Base-by-base conservation (phyloP, 352 stramenopile genomes). In the Albugo candida region DNA sequence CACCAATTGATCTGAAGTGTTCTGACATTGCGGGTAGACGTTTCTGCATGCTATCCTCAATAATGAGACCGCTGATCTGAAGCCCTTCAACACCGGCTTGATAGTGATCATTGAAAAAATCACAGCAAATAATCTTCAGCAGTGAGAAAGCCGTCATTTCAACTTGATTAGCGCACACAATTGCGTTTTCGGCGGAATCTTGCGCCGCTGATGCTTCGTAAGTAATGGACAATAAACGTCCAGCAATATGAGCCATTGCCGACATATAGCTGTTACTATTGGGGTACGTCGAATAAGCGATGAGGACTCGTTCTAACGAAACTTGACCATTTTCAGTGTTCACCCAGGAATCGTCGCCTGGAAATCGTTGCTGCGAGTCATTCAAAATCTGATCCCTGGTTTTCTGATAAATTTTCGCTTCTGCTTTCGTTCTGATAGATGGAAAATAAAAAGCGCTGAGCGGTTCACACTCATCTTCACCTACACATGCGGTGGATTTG, bases 211-310 rank as follows among this genome's bases (percentile, higher is more conserved):
- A 31, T 31, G 3, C 24, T 31, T 31, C 24, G 8, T 31, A 31
- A 31, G 24, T 31, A 19, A 17, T 36, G n/a, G 31, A 13, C 35
- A 93, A 47, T 35, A 91, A 40, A 14, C 81, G 61, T 0, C 67
- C 81, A 11, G 76, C 76, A 18, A 94, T 67, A 47, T 92, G 93
- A 40, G 83, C 93, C 78, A 94, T 92, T 17, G 72, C 83, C 56
- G 93, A 81, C 41, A 79, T 92, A 54, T 94, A 94, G 12, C 82
- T 82, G 10, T 94, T 60, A n/a, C 46, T 48, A 19, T 65, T 51
- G 48, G 92, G 87, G 49, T 84, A 67, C 24, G 87, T 39, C 0
- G 81, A 76, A 44, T 89, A 93, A 13, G 80, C 67, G 12, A 84
- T 49, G 10, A 94, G 52, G 19, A 94, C 69, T 6, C 76, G 61